A percentile compares a stretch with the other conserved stretches of the same genome.
Evolutionary conservation across 106 monocot genomes (phyloP).

Genomic region (Dioscorea alata): DNA sequence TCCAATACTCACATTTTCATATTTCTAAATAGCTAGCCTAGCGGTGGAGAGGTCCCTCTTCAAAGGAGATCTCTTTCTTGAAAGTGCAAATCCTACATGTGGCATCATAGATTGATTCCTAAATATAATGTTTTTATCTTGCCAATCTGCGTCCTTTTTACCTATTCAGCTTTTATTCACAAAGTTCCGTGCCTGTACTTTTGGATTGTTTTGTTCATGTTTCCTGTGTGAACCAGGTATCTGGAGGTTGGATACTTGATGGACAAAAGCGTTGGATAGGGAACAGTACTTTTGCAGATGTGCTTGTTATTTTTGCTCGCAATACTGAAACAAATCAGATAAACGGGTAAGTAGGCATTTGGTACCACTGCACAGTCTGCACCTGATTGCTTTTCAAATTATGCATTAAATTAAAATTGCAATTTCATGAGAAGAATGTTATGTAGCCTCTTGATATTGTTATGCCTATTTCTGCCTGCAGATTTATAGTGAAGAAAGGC

Average conservation of each 20-base stretch:
- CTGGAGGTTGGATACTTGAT: conserved; percentile 85
- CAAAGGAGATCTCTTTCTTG: too few species aligned
- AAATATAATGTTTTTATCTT: too few species aligned
- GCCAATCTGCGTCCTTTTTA: neutral
- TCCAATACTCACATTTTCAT: neutral
- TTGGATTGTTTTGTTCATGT: neutral
- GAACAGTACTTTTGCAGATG: conserved; percentile 93
- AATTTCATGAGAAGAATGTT: neutral
- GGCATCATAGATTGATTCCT: too few species aligned
- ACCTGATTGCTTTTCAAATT: too few species aligned
- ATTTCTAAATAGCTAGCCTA: neutral
- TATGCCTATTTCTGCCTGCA: conserved; percentile 14
- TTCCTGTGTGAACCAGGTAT: conserved; percentile 40
- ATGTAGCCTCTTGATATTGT: neutral
- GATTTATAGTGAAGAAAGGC: conserved; percentile 90
- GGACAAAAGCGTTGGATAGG: conserved; percentile 98
- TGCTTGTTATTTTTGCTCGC: conserved; percentile 80
- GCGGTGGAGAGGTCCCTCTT: too few species aligned
- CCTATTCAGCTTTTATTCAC: neutral
- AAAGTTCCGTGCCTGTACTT: neutral
- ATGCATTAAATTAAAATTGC: neutral
- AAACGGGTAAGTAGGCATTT: conserved; percentile 55
- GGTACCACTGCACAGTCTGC: too few species aligned
- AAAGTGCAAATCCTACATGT: too few species aligned
- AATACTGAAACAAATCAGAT: conserved; percentile 74